Evolutionary conservation across 2,329 filamentous ascomycete species (phyloP), one percentile per base, ranked within the genome.

Genomic region (Sarocladium oryzae): DNA sequence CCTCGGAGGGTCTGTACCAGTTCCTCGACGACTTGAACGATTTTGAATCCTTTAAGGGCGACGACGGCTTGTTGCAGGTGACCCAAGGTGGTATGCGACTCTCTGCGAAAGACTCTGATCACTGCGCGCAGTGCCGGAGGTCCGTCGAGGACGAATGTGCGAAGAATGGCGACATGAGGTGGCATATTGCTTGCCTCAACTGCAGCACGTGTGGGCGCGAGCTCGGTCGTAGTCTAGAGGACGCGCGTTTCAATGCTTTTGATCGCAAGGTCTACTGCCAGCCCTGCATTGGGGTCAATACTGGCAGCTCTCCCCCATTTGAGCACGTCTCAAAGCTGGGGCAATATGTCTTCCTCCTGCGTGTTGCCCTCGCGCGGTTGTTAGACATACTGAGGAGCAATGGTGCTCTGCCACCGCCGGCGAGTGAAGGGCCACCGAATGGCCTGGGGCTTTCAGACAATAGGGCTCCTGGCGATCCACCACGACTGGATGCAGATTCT

Each of bases 101-200:
- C 20, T 85, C 86, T 9, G 82, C 86, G 46, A 82, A 86, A 61
- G 81, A 86, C 60, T 91, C 88, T 3, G 93, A 99, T 66, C 87
- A 93, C 56, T 99, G 93, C 64, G 76, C 79, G 4, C 70, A 80
- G 21, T 99, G 93, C 68, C 80, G 84, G 55, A 86, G 90, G 57
- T 88, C 93, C 9, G 92, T 99, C 51, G 93, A 99, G 64, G 92
- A 97, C 64, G 92, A 95, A 65, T 99, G 93, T 66, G 82, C 88
- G 55, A 83, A 85, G 60, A 76, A 78, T 55, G 84, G 82, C 38
- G 83, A 92, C 54, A 79, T 80, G 63, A 82, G 91, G 57, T 95
- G 92, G 83, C 93, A 99, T 65, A 72, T 89, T 41, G 78, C 79
- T 41, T 96, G 95, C 67, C 78, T 95, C 55, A 84, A 79, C 51